These are phyloP conservation scores for Nemania serpens DNA, from an alignment of 2,329 filamentous ascomycete genomes.

Conservation along the genomic window DNA sequence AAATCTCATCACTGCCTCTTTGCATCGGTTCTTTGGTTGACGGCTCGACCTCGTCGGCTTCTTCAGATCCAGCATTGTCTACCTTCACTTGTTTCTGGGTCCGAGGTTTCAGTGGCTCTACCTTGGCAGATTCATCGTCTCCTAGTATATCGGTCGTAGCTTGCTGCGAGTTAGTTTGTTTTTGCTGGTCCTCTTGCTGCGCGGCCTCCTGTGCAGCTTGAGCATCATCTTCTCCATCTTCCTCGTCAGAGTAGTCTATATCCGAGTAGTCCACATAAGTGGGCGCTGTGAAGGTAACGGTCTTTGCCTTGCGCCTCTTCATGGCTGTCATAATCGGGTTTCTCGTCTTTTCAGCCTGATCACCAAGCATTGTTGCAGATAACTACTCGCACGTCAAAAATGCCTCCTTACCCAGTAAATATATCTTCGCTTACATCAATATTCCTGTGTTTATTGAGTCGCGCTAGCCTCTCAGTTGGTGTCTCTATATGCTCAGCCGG, in stretches of 20 bases:
- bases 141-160: constrained; percentile 40
- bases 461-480: constrained; percentile 88
- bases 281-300: constrained; percentile 80
- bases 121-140: constrained; percentile 58
- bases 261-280: constrained; percentile 90
- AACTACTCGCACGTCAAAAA: constrained; percentile 51
- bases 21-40: constrained; percentile 33
- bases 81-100: constrained; percentile 47
- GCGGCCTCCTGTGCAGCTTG: constrained; percentile 44
- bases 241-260: constrained; percentile 83
- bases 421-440: constrained; percentile 73
- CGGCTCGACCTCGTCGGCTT: constrained; percentile 41
- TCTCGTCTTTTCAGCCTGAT: constrained; percentile 75
- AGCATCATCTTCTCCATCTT: constrained; percentile 58
- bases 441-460: constrained; percentile 96
- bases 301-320: constrained; percentile 80
- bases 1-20: constrained; percentile 69
- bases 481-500: constrained; percentile 99
- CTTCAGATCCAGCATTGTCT: constrained; percentile 43
- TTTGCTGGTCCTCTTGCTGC: constrained; percentile 41
- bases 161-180: constrained; percentile 40
- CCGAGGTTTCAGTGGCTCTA: constrained; percentile 59
- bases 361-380: constrained; percentile 66
- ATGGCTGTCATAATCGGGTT: constrained; percentile 85
- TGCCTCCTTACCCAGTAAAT: background rate